Evolutionary conservation across 495 filamentous ascomycete species (phyloP), one percentile per base, ranked within the genome.

Genomic region (Penicillium desertorum): DNA sequence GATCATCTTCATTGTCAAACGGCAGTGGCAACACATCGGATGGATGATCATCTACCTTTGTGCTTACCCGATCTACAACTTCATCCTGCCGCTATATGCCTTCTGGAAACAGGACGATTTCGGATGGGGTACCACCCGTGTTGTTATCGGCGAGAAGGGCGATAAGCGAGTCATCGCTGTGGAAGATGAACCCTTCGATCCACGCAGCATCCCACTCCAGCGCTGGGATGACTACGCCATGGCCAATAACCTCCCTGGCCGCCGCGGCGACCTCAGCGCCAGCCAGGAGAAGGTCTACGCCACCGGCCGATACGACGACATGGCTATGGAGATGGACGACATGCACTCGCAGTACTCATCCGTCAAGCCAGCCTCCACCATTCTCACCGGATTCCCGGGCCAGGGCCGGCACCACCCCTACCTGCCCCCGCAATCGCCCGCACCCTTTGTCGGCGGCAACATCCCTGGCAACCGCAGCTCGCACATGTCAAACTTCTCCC

Each of bases 31-130:
- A 70, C 91, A 96, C 66, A 80, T 98, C 42, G 94, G 94, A 45
- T 98, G 94, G 94, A 97, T 98, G 91, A 88, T 98, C 65, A 98
- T 98, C 66, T 98, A 98, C 71, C 81, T 98, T 60, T 62, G 92
- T 8, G 95, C 94, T 1, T 96, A 88, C 80, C 95, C 95, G 0
- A 88, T 98, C 63, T 96, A 92, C 76, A 92, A 86, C 16, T 92
- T 98, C 66, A 67, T 96, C 54, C 82, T 98, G 7, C 94, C 94
- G 0, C 74, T 98, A 62, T 98, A 97, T 77, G 95, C 94, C 0
- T 98, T 98, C 86, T 98, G 94, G 94, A 93, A 96, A 67, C 91
- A 96, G 71, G 94, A 98, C 75, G 90, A 98, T 75, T 98, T 98
- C 79, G 83, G 59, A 2, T 69, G 66, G 66, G 66, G 66, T 67